Conservation (phyloP, 2,329 filamentous ascomycete species). For the Fusarium subtropicale region DNA sequence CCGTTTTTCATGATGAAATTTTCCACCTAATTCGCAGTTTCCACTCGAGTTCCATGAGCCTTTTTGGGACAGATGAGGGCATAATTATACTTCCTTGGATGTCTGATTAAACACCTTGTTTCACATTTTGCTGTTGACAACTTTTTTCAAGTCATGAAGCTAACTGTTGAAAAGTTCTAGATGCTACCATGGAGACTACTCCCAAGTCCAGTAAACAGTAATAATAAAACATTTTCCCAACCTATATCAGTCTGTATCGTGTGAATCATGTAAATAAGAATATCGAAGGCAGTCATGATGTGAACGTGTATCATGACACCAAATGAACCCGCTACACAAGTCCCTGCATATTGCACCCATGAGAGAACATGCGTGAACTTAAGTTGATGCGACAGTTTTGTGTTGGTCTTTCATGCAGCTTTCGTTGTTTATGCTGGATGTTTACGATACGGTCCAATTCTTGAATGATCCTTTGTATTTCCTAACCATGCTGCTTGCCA, state of each 20-base stretch:
- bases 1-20: slow-evolving; percentile 73
- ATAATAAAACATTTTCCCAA: background rate
- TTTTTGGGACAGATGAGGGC: slow-evolving; percentile 76
- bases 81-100: slow-evolving; percentile 76
- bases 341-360: background rate
- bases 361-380: background rate
- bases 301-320: background rate
- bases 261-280: background rate
- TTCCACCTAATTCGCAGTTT: slow-evolving; percentile 87
- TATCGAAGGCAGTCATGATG: background rate
- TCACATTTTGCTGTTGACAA: slow-evolving; percentile 24
- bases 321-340: background rate
- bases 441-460: background rate
- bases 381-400: background rate
- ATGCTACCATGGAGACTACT: slow-evolving; percentile 1
- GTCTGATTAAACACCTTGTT: slow-evolving; percentile 65
- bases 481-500: background rate
- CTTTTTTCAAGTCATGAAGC: slow-evolving; percentile 27
- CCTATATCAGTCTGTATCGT: background rate
- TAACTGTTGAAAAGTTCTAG: slow-evolving; percentile 40
- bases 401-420: background rate
- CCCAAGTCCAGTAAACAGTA: background rate
- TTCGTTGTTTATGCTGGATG: background rate
- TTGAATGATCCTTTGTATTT: background rate
- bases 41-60: slow-evolving; percentile 82